Base-by-base conservation (phyloP, 768 basidiomycete species). In the Glaciozyma martinii region DNA sequence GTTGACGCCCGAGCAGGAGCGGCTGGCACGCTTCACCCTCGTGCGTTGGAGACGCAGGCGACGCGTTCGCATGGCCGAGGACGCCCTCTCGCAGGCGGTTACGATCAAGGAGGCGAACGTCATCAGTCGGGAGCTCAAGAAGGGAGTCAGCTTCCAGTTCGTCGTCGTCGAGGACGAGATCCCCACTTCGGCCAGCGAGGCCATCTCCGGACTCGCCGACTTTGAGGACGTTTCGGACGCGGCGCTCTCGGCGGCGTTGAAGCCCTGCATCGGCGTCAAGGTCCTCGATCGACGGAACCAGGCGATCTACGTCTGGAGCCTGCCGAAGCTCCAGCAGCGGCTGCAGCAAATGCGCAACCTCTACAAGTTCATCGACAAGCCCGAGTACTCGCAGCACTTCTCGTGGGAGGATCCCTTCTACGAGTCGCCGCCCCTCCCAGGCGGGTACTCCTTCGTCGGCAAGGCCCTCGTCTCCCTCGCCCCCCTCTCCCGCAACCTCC, bases 151-250 rank as follows among this genome's bases (percentile, higher is more conserved):
- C 29, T 99, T 91, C 76, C 95, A 99, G 77, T 94, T 95, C 74
- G 86, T 87, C 8, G 83, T 97, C 58, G 83, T 89, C n/a, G 86
- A 90, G 40, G 89, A 86, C 29, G 86, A 87, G 19, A 82, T 86
- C 18, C 90, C 93, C 15, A 80, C 80, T 21, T 94, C 93, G 23
- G 85, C 88, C 3, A 82, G 90, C 54, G 90, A 91, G 75, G 86
- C 85, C 32, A 87, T 91, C 68, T 87, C 86, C 37, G 89, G 89
- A 18, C 78, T 95, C 37, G 89, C 88, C 73, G 87, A 92, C 73
- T 90, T 97, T 74, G 94, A 91, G 25, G 90, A 94, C 72, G 88
- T 91, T 15, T 82, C 87, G n/a, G 90, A 93, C 75, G 86, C 87
- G 10, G 81, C 84, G 18, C 82, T 89, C 8, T 81, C 83, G 9